Base-by-base conservation (phyloP, 345 rosid species). In the Rhodamnia rubescens region DNA sequence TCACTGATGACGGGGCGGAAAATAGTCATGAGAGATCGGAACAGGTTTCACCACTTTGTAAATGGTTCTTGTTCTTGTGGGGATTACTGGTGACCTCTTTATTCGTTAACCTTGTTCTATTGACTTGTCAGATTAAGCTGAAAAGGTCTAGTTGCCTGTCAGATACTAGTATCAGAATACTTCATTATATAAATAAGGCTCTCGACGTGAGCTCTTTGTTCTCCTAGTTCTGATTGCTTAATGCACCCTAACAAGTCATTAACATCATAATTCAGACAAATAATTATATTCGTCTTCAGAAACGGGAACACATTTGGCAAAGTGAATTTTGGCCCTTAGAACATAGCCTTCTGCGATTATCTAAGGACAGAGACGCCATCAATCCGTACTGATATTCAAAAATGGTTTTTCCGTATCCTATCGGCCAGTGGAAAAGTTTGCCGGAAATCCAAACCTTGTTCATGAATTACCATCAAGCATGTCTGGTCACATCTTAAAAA, bases 21-120 rank as follows among this genome's bases (percentile, higher is more conserved):
- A 74, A 92, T 96, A 55, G 87, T 94, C 5, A 94, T 91, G 97
- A 91, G 96, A 88, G 96, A 96, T 85, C 89, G 95, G n/a, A 95
- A 91, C 86, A 83, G 96, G 80, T 96, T 96, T 88, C 97, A 96
- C 91, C 97, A 95, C 90, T 93, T 96, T 83, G 89, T n/a, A 0
- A 83, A 94, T 83, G 99, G 97, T 50, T 91, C 87, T 7, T 93
- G 99, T 87, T 92, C 98, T 78, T 95, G 98, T 81, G 91, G 91
- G 29, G 96, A 95, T 86, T 95, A 90, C 86, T 96, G 96, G 98
- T 96, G 36, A 24, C 47, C 80, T 69, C 80, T 21, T 21, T 29
- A 32, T 36, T 36, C 18, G 80, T 69, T 36, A 36, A 69, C 22
- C 47, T 69, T 69, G 80, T 0, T 10, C 10, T 69, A 26, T 18